Conservation (phyloP, 2,329 filamentous ascomycete species). For the Byssochlamys sp. region DNA sequence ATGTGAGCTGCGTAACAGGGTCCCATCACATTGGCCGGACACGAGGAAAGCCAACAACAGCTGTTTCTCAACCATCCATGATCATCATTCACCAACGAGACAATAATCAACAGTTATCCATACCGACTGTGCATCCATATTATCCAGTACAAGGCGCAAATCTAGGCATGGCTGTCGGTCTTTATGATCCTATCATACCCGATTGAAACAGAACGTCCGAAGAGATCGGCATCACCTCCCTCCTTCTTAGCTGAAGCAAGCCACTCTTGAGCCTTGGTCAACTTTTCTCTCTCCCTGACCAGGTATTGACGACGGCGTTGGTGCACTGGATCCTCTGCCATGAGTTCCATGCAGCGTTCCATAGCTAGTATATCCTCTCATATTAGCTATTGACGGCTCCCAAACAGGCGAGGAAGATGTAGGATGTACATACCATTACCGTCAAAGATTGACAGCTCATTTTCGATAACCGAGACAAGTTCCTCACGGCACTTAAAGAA, state of each 20-base stretch:
- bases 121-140: neutral
- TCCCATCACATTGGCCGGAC: neutral
- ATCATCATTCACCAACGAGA: neutral
- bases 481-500: conserved; percentile 26
- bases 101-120: neutral
- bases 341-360: conserved; percentile 26
- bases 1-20: neutral
- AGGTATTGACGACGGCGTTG: conserved; percentile 22
- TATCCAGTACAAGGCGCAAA: neutral
- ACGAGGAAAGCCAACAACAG: neutral
- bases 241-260: conserved; percentile 12
- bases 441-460: conserved; percentile 19
- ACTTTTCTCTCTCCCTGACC: conserved; percentile 23
- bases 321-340: conserved; percentile 29
- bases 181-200: neutral
- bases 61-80: neutral
- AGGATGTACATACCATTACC: conserved; percentile 19
- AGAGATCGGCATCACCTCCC: conserved; percentile 5
- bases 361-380: conserved; percentile 14
- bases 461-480: conserved; percentile 21
- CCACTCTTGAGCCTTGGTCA: conserved; percentile 26
- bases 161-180: neutral
- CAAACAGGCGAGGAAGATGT: neutral
- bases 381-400: neutral
- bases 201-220: neutral